A percentile compares a stretch with the other conserved stretches of the same genome.
These are phyloP conservation scores for Aspergillus cejpii DNA, from an alignment of 2,329 filamentous ascomycete genomes.

Conservation along the genomic window DNA sequence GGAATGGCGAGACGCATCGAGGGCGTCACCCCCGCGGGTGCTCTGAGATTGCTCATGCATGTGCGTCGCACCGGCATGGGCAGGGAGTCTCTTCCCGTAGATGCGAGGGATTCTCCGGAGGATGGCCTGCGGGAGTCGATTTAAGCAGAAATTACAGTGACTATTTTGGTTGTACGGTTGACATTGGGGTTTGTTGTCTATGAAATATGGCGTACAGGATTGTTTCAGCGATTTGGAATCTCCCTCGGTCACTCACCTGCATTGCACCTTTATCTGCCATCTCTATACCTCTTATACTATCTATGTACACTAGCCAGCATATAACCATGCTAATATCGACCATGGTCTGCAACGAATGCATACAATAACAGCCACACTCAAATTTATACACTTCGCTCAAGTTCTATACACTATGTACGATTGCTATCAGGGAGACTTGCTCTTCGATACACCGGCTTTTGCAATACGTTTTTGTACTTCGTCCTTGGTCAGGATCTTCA, in stretches of 20 bases:
- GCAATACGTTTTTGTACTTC: constrained; percentile 35
- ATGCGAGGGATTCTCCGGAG: constrained; percentile 13
- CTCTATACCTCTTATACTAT: neutral
- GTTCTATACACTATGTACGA: neutral
- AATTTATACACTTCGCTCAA: neutral
- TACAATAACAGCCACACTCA: neutral
- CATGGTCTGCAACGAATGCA: neutral
- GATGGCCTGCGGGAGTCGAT: constrained; percentile 9
- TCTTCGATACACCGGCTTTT: constrained; percentile 22
- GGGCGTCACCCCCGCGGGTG: constrained; percentile 52
- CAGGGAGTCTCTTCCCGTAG: constrained; percentile 11
- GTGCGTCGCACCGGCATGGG: constrained; percentile 19
- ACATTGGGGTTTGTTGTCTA: neutral
- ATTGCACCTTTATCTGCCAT: neutral
- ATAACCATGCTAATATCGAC: constrained; percentile 1
- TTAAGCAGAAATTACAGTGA: neutral
- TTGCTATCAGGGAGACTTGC: constrained; percentile 13
- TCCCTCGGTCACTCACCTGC: neutral
- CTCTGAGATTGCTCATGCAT: constrained; percentile 40
- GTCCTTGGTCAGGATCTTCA: constrained; percentile 64
- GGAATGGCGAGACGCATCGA: constrained; percentile 85
- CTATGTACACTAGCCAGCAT: constrained; percentile 1
- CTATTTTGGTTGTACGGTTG: neutral
- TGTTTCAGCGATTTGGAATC: neutral
- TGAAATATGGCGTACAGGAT: neutral